These are phyloP conservation scores for Clitocybe nebularis DNA, from an alignment of 1,284 basidiomycete species.

Conservation along the genomic window DNA sequence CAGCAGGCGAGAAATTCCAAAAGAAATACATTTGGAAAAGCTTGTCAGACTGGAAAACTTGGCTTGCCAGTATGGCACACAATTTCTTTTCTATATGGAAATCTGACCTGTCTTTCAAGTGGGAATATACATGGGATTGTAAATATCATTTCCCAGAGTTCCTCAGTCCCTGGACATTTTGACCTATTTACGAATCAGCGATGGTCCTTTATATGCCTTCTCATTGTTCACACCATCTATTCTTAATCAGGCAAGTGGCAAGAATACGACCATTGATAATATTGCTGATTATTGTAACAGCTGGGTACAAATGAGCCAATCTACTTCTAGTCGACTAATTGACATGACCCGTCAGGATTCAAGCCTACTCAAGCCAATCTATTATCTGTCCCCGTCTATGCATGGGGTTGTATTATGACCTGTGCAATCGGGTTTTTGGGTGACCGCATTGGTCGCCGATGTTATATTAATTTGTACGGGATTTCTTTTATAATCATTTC, in stretches of 20 bases:
- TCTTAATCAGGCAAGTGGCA: slow-evolving; percentile 45
- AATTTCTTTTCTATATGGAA: no score
- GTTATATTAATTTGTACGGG: slow-evolving; percentile 57
- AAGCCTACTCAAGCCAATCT: slow-evolving; percentile 64
- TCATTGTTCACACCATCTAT: slow-evolving; percentile 66
- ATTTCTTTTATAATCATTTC: not conserved
- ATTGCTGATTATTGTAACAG: slow-evolving; percentile 8
- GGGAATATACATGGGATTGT: slow-evolving; percentile 55
- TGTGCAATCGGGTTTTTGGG: slow-evolving; percentile 53
- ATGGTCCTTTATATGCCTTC: slow-evolving; percentile 69
- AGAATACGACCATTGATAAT: not conserved
- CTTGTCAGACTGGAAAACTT: slow-evolving; percentile 70
- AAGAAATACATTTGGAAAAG: slow-evolving; percentile 58
- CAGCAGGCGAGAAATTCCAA: slow-evolving; percentile 61
- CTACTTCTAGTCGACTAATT: no score
- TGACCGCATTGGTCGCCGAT: slow-evolving; percentile 55
- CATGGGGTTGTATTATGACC: slow-evolving; percentile 60
- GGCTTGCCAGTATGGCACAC: slow-evolving; percentile 54
- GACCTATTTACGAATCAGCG: slow-evolving; percentile 24
- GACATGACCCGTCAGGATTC: slow-evolving; percentile 38
- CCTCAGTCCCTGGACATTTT: slow-evolving; percentile 18
- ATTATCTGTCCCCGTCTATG: slow-evolving; percentile 67
- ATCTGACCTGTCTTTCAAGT: no score
- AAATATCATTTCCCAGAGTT: slow-evolving; percentile 31
- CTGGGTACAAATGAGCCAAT: no score